Evolutionary conservation across 805 yeast species (phyloP).

Genomic region (Brettanomyces custersianus): DNA sequence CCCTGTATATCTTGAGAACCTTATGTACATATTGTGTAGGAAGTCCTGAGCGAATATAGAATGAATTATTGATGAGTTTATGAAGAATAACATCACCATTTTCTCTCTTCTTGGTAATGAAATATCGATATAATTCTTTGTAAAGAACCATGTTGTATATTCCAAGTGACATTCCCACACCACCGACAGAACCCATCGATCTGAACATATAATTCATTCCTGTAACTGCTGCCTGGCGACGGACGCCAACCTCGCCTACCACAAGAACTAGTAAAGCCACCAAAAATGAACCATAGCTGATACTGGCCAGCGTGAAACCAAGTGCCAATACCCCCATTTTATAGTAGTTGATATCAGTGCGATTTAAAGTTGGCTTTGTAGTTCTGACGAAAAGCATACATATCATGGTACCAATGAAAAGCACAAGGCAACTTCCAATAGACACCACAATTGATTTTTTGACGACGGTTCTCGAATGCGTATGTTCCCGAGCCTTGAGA

Average conservation of each 20-base stretch:
- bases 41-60: constrained; percentile 24
- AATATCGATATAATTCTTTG: constrained; percentile 24
- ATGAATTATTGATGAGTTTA: constrained; percentile 16
- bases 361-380: constrained; percentile 16
- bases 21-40: constrained; percentile 16
- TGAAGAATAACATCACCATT: constrained; percentile 16
- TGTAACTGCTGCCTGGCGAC: constrained; percentile 39
- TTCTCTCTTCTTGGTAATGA: constrained; percentile 15
- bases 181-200: constrained; percentile 38
- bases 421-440: constrained; percentile 13
- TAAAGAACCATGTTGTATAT: constrained; percentile 26
- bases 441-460: constrained; percentile 16
- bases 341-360: constrained; percentile 10
- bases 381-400: constrained; percentile 11
- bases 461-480: constrained; percentile 12
- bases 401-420: constrained; percentile 16
- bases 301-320: constrained; percentile 25
- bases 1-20: constrained; percentile 23
- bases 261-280: constrained; percentile 33
- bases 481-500: constrained; percentile 16
- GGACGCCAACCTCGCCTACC: constrained; percentile 34
- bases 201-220: constrained; percentile 42
- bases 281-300: constrained; percentile 33
- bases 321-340: constrained; percentile 15
- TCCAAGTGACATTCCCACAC: constrained; percentile 34